Evolutionary conservation across 106 monocot genomes (phyloP).

Genomic region (Triglochin maritima): DNA sequence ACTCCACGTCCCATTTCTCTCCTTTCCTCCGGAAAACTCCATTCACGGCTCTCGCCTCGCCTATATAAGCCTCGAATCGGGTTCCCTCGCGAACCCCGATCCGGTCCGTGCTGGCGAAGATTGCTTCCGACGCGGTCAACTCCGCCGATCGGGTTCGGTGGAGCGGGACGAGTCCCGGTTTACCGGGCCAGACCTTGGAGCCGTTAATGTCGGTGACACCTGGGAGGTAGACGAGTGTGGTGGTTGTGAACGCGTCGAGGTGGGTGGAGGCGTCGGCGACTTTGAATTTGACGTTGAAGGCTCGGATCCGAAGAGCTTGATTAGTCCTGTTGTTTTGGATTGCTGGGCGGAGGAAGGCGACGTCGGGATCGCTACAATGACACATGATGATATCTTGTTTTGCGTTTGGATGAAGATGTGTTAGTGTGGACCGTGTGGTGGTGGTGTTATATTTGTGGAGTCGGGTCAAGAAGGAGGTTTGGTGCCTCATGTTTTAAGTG

Average conservation of each 20-base stretch:
- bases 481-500: neutral
- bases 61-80: slow-evolving; percentile 40
- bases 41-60: slow-evolving; percentile 37
- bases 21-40: slow-evolving; percentile 35
- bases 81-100: slow-evolving; percentile 29
- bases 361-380: neutral
- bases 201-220: slow-evolving; percentile 42
- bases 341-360: neutral
- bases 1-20: slow-evolving; percentile 33
- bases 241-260: slow-evolving; percentile 29
- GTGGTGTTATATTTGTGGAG: neutral
- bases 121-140: slow-evolving; percentile 5
- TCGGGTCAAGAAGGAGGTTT: neutral
- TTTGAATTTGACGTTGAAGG: slow-evolving; percentile 41
- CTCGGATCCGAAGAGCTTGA: slow-evolving; percentile 26
- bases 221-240: slow-evolving; percentile 59
- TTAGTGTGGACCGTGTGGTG: neutral
- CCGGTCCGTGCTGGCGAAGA: slow-evolving; percentile 44
- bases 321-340: neutral
- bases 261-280: neutral
- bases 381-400: neutral
- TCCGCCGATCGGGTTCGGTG: slow-evolving; percentile 30
- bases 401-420: neutral
- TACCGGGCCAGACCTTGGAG: slow-evolving; percentile 14
- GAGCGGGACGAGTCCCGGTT: slow-evolving; percentile 32